phyloP scores from a whole-genome alignment of 2,329 filamentous ascomycete species.

The Stachybotrys elegans region DNA sequence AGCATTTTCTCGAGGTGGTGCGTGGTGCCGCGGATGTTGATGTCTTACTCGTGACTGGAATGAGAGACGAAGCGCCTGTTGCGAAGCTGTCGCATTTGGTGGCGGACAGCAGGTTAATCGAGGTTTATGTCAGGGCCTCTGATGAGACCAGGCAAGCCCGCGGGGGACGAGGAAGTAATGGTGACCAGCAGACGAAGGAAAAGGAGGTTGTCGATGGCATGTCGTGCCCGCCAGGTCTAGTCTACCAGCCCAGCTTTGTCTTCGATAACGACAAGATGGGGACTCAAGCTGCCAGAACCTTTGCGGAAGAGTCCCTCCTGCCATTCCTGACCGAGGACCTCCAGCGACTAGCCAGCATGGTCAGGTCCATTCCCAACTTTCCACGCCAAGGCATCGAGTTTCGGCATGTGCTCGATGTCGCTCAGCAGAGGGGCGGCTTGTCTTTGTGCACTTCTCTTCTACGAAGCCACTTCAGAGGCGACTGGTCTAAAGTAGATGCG shows the following conservation, averaged over 20 bases:
- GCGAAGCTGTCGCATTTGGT: constrained; percentile 49
- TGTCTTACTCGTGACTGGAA: constrained; percentile 57
- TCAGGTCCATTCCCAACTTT: constrained; percentile 42
- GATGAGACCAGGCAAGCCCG: constrained; percentile 30
- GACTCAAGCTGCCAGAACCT: constrained; percentile 27
- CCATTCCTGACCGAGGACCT: constrained; percentile 42
- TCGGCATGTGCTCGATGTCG: constrained; percentile 52
- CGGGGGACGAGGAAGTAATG: constrained; percentile 16
- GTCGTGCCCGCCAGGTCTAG: constrained; percentile 15
- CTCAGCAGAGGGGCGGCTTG: constrained; percentile 46
- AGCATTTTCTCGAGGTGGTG: constrained; percentile 46
- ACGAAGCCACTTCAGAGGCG: constrained; percentile 34
- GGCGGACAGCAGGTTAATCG: constrained; percentile 45
- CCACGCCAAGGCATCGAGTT: constrained; percentile 48
- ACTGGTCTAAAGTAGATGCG: constrained; percentile 40
- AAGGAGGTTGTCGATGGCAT: constrained; percentile 7
- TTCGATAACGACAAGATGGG: constrained; percentile 48
- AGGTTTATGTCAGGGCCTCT: constrained; percentile 43
- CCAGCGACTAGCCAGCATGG: constrained; percentile 43
- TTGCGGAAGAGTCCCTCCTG: constrained; percentile 36
- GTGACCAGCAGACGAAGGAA: background rate
- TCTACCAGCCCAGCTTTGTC: constrained; percentile 35
- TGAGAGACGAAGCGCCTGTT: constrained; percentile 57
- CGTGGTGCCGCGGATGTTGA: constrained; percentile 34
- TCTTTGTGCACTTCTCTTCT: constrained; percentile 46